Percentiles rank a stretch among this genome's conserved stretches.
phyloP scores from a whole-genome alignment of 495 filamentous ascomycete genomes.

The Cairneyella variabilis region DNA sequence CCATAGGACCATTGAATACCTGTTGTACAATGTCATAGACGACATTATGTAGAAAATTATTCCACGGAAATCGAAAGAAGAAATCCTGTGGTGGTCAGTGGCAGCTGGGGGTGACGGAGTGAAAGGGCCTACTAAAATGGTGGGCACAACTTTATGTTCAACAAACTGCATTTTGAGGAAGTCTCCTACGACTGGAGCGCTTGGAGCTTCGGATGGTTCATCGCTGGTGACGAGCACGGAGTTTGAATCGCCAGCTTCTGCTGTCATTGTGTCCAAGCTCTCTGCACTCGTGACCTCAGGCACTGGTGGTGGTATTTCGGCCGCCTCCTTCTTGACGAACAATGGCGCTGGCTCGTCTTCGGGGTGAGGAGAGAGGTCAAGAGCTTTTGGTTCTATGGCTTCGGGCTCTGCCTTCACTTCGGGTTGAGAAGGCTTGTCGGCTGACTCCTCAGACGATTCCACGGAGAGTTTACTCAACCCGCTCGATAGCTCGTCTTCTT shows the following conservation, averaged over 20 bases:
- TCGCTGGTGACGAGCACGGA: conserved; percentile 23
- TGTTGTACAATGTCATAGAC: conserved; percentile 99
- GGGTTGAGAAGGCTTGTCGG: neutral
- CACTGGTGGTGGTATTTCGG: neutral
- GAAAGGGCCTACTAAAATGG: conserved; percentile 70
- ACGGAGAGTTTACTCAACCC: conserved; percentile 7
- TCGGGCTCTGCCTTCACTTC: neutral
- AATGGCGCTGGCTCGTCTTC: conserved; percentile 69
- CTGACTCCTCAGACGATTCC: conserved; percentile 11
- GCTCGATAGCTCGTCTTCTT: neutral
- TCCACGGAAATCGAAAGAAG: conserved; percentile 99
- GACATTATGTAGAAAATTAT: conserved; percentile 99
- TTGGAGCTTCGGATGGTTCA: conserved; percentile 27
- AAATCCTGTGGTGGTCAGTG: conserved; percentile 57
- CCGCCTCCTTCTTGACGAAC: conserved; percentile 39
- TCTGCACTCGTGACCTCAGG: conserved; percentile 21
- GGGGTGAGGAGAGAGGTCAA: conserved; percentile 38
- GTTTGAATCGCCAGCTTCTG: conserved; percentile 25
- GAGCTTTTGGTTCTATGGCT: neutral
- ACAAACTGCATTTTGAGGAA: conserved; percentile 97
- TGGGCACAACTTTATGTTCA: conserved; percentile 88
- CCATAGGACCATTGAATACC: conserved; percentile 98
- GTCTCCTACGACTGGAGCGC: conserved; percentile 91
- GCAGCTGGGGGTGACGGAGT: neutral
- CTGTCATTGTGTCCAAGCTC: conserved; percentile 26